Conservation (phyloP, 257 asterid genomes). For the Solanum stenotomum region DNA sequence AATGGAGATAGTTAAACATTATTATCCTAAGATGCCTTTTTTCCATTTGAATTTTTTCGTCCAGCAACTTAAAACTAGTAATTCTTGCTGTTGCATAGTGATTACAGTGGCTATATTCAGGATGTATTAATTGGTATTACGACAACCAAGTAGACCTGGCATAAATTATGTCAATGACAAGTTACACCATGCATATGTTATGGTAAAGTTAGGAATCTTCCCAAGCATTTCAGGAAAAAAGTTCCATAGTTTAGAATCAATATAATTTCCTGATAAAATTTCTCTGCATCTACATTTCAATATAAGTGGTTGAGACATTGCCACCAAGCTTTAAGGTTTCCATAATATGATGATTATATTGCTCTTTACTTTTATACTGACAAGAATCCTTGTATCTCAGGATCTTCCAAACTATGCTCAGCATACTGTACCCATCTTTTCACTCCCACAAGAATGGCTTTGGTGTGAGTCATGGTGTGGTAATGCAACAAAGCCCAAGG, state of each 20-base stretch:
- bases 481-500: slow-evolving; percentile 71
- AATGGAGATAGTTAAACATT: background rate
- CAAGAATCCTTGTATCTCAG: slow-evolving; percentile 28
- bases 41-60: background rate
- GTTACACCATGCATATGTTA: background rate
- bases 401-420: slow-evolving; percentile 99
- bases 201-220: background rate
- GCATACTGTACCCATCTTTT: slow-evolving; percentile 89
- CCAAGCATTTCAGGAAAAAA: background rate
- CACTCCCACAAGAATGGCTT: slow-evolving; percentile 99
- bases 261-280: background rate
- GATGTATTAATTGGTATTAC: background rate
- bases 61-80: background rate
- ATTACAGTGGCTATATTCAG: background rate
- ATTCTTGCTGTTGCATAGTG: background rate
- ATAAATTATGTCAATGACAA: background rate
- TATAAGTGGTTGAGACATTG: background rate
- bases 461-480: slow-evolving; percentile 99
- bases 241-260: background rate
- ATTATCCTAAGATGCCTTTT: background rate
- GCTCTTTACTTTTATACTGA: slow-evolving; percentile 4
- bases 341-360: background rate
- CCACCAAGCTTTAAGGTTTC: background rate
- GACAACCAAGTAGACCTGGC: background rate
- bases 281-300: background rate